These are phyloP conservation scores for Sporothrix variecibatus DNA, from an alignment of 2,329 filamentous ascomycete species.

Conservation along the genomic window DNA sequence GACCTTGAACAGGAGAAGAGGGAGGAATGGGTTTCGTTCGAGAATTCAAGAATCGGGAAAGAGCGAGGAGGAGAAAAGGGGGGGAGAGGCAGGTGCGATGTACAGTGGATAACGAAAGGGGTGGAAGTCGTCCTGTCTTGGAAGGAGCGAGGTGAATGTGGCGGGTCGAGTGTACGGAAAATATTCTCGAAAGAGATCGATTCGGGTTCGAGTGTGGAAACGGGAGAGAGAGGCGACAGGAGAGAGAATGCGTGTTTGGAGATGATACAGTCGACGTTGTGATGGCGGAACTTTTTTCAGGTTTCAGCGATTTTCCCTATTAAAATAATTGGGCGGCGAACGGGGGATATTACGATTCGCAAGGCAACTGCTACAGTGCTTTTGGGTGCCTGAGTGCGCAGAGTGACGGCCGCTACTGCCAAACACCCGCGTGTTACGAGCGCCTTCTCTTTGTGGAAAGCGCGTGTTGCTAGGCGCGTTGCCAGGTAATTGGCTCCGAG, in stretches of 20 bases:
- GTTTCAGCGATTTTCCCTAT: constrained; percentile 25
- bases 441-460: constrained; percentile 24
- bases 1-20: neutral
- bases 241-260: neutral
- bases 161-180: neutral
- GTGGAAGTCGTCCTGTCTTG: neutral
- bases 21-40: neutral
- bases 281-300: constrained; percentile 22
- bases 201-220: neutral
- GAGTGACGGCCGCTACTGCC: neutral
- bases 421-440: constrained; percentile 4
- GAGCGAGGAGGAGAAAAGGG: constrained; percentile 16
- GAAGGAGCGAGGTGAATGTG: neutral
- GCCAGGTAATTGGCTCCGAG: constrained; percentile 11
- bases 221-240: neutral
- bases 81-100: neutral
- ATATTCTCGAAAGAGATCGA: neutral
- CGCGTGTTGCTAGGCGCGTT: constrained; percentile 13
- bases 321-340: constrained; percentile 11
- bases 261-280: constrained; percentile 11
- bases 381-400: neutral
- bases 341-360: neutral
- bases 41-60: constrained; percentile 1
- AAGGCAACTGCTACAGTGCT: constrained; percentile 16
- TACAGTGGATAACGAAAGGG: neutral